Evolutionary conservation across 1,284 basidiomycete species (phyloP).

Genomic region (Paramarasmius palmivorus): DNA sequence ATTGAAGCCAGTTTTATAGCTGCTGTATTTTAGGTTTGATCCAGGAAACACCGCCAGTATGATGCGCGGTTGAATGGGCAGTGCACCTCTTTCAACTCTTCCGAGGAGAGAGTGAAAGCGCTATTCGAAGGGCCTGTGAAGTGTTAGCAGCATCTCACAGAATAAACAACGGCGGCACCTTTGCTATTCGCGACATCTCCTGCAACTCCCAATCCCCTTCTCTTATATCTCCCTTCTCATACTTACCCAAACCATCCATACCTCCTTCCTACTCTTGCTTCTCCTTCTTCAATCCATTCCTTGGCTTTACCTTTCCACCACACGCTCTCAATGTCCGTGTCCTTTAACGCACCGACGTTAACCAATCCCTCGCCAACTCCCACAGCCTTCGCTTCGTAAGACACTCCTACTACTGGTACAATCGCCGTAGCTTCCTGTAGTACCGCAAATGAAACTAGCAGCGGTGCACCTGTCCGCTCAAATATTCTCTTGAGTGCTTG

Average conservation of each 20-base stretch:
- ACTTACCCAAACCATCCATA: slow-evolving; percentile 83
- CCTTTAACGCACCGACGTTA: slow-evolving; percentile 4
- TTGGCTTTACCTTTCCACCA: slow-evolving; percentile 44
- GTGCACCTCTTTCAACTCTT: too few species aligned
- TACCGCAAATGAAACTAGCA: slow-evolving; percentile 79
- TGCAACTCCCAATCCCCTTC: slow-evolving; percentile 38
- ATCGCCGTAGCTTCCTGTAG: slow-evolving; percentile 89
- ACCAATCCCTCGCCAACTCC: slow-evolving; percentile 77
- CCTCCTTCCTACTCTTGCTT: slow-evolving; percentile 70
- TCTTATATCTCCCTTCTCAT: slow-evolving; percentile 53
- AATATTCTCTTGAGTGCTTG: slow-evolving; percentile 57
- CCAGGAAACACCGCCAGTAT: too few species aligned
- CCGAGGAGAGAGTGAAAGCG: slow-evolving; percentile 72
- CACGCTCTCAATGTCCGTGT: slow-evolving; percentile 16
- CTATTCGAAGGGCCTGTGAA: slow-evolving; percentile 75
- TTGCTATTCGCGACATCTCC: slow-evolving; percentile 79
- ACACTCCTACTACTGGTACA: slow-evolving; percentile 74
- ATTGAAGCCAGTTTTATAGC: too few species aligned
- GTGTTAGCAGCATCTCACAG: slow-evolving; percentile 8
- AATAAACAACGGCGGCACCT: slow-evolving; percentile 49
- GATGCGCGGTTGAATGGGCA: too few species aligned
- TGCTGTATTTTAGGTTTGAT: too few species aligned
- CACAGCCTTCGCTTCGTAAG: slow-evolving; percentile 67
- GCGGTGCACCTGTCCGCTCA: slow-evolving; percentile 65
- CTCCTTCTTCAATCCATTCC: slow-evolving; percentile 75